A percentile compares a stretch with the other conserved stretches of the same genome.
phyloP scores from a whole-genome alignment of 805 yeast genomes.

The Millerozyma miso region DNA sequence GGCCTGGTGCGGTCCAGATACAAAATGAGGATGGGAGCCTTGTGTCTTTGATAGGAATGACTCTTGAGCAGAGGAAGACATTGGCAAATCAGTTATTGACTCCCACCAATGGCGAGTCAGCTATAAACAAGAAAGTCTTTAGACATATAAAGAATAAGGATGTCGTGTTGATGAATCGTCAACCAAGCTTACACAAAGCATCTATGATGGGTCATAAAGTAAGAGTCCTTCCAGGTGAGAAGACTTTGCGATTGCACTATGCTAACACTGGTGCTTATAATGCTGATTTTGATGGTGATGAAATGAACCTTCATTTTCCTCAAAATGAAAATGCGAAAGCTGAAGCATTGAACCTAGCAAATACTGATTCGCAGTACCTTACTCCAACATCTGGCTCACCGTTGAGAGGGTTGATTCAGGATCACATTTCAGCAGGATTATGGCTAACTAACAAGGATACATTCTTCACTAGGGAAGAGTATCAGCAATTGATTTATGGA shows the following conservation, averaged over 20 bases:
- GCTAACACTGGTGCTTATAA: slow-evolving; percentile 99
- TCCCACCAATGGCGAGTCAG: slow-evolving; percentile 63
- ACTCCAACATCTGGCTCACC: slow-evolving; percentile 99
- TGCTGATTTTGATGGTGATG: slow-evolving; percentile 99
- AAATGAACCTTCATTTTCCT: slow-evolving; percentile 99
- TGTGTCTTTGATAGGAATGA: slow-evolving; percentile 81
- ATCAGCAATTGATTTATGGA: slow-evolving; percentile 91
- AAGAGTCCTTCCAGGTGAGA: slow-evolving; percentile 94
- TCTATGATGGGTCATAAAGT: slow-evolving; percentile 99
- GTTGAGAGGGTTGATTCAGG: slow-evolving; percentile 97
- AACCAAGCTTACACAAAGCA: slow-evolving; percentile 97
- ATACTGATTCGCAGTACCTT: slow-evolving; percentile 94
- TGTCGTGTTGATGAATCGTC: slow-evolving; percentile 97
- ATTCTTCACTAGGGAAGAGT: slow-evolving; percentile 84
- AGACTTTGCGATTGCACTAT: slow-evolving; percentile 92
- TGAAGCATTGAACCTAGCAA: slow-evolving; percentile 91
- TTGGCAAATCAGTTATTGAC: slow-evolving; percentile 91
- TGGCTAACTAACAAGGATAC: slow-evolving; percentile 95
- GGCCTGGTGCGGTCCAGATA: slow-evolving; percentile 98
- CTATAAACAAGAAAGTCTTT: slow-evolving; percentile 84
- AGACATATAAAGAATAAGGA: slow-evolving; percentile 94
- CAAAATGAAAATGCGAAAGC: slow-evolving; percentile 96
- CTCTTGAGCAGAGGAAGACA: slow-evolving; percentile 89
- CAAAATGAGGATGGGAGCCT: slow-evolving; percentile 93
- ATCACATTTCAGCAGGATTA: slow-evolving; percentile 97